Conservation (phyloP, 2,329 filamentous ascomycete species). For the Colletotrichum paranaense region DNA sequence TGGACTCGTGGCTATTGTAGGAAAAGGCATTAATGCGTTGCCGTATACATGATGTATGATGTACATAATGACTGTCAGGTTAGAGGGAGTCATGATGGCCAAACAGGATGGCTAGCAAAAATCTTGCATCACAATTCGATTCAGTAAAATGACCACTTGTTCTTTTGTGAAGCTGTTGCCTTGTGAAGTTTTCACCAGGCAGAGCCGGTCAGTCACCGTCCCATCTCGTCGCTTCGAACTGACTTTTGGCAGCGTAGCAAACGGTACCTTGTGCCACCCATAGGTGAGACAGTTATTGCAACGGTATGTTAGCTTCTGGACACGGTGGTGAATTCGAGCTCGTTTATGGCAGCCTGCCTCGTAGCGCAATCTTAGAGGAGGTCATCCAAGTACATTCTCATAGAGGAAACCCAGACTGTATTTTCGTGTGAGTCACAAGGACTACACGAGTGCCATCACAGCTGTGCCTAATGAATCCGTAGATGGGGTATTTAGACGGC, state of each 20-base stretch:
- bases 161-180: no score
- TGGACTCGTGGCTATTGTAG: slow-evolving; percentile 22
- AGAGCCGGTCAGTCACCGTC: slow-evolving; percentile 1
- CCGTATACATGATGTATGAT: slow-evolving; percentile 34
- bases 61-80: slow-evolving; percentile 34
- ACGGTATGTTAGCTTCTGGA: not conserved
- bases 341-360: not conserved
- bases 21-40: slow-evolving; percentile 33
- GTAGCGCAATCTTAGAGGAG: not conserved
- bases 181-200: slow-evolving; percentile 17
- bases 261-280: not conserved
- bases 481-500: no score
- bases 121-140: slow-evolving; percentile 16
- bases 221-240: not conserved
- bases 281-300: not conserved
- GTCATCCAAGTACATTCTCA: no score
- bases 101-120: slow-evolving; percentile 11
- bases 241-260: not conserved
- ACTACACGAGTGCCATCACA: no score
- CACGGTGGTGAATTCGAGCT: not conserved
- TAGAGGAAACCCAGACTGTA: no score
- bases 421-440: no score
- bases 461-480: no score
- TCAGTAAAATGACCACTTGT: not conserved
- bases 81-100: slow-evolving; percentile 32